Conservation (phyloP, 257 asterid species). For the Orobanche coerulescens region DNA sequence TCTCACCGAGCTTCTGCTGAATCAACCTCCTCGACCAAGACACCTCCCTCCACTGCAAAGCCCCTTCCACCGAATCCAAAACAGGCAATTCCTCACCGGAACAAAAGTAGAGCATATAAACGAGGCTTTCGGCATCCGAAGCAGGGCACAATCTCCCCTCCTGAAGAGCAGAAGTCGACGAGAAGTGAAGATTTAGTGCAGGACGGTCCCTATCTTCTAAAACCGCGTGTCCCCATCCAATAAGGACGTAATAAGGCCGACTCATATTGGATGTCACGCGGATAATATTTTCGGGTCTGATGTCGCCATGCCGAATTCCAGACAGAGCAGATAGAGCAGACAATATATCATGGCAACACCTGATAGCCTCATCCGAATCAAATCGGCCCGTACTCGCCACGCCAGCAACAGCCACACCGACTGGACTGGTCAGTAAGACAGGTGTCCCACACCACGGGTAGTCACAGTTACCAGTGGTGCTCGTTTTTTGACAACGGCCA, state of each 20-base stretch:
- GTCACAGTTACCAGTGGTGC: conserved; percentile 55
- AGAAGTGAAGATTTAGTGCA: conserved; percentile 77
- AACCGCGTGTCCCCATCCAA: conserved; percentile 98
- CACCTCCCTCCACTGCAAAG: conserved; percentile 86
- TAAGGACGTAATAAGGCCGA: conserved; percentile 52
- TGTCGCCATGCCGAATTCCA: conserved; percentile 92
- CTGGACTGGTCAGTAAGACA: conserved; percentile 71
- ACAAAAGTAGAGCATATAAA: conserved; percentile 73
- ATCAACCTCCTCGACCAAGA: conserved; percentile 96
- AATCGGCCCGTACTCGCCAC: conserved; percentile 68
- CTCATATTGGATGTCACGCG: conserved; percentile 47
- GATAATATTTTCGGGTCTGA: conserved; percentile 79
- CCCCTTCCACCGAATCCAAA: conserved; percentile 94
- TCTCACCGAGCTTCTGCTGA: conserved; percentile 92
- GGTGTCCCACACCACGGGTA: conserved; percentile 90
- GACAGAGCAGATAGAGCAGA: conserved; percentile 75
- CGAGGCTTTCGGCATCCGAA: conserved; percentile 94
- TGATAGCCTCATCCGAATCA: conserved; percentile 62
- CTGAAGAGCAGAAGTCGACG: conserved; percentile 93
- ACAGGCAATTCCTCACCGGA: conserved; percentile 71
- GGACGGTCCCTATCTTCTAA: conserved; percentile 95
- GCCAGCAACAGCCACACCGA: conserved; percentile 67
- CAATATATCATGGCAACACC: conserved; percentile 90
- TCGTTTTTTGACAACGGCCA: conserved; percentile 58
- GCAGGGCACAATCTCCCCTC: conserved; percentile 93